A percentile compares a stretch with the other conserved stretches of the same genome.
phyloP scores from a whole-genome alignment of 2,329 filamentous ascomycete genomes.

The Fusarium redolens region DNA sequence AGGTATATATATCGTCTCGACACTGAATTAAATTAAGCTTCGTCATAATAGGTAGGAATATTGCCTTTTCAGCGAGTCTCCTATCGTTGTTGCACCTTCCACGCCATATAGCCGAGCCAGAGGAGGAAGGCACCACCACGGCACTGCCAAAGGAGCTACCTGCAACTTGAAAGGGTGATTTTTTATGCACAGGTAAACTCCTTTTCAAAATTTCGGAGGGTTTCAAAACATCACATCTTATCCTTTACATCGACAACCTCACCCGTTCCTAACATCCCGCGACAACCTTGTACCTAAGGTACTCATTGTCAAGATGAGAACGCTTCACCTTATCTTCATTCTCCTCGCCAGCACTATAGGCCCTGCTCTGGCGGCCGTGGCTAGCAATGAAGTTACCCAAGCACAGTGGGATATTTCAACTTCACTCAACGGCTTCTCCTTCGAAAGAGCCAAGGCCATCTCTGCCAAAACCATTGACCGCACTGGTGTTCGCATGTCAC shows the following conservation, averaged over 20 bases:
- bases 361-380: not conserved
- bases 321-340: not conserved
- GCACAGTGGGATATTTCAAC: constrained; percentile 49
- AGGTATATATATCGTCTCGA: not conserved
- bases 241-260: not conserved
- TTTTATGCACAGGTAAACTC: not conserved
- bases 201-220: not conserved
- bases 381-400: not conserved
- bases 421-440: constrained; percentile 53
- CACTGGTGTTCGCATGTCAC: constrained; percentile 47
- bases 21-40: not conserved
- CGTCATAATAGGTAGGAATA: not conserved
- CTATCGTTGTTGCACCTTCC: constrained; percentile 15
- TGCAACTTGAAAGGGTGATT: not conserved
- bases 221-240: not conserved
- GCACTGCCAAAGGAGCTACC: not conserved
- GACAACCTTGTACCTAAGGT: not conserved
- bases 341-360: constrained; percentile 4
- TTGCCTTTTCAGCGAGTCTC: not conserved
- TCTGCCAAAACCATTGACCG: constrained; percentile 45
- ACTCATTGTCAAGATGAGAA: not conserved
- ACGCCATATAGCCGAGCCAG: not conserved
- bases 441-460: constrained; percentile 50
- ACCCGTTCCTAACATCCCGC: not conserved
- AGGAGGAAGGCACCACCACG: not conserved